Percentiles rank a stretch among this genome's conserved stretches.
Evolutionary conservation across 2,329 filamentous ascomycete genomes (phyloP).

Genomic region (Colletotrichum sp.): DNA sequence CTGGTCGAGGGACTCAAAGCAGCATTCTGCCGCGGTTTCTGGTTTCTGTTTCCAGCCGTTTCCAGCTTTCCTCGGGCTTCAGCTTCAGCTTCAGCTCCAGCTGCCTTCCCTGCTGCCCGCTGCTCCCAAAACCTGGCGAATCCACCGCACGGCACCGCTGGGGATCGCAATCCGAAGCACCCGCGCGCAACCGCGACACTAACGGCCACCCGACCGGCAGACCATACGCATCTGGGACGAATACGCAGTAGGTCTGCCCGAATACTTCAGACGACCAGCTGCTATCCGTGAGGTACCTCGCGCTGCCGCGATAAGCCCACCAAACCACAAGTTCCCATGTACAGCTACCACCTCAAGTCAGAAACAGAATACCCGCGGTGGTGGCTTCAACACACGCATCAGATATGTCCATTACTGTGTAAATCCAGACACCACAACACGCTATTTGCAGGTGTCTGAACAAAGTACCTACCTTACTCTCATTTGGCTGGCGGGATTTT

Average conservation of each 20-base stretch:
- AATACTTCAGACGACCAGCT: slow-evolving; percentile 1
- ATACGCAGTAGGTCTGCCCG: background rate
- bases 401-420: background rate
- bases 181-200: background rate
- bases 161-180: slow-evolving; percentile 14
- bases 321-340: background rate
- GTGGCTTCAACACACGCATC: background rate
- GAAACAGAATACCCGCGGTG: background rate
- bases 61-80: background rate
- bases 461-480: background rate
- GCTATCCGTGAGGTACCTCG: background rate
- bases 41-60: background rate
- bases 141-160: background rate
- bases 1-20: background rate
- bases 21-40: background rate
- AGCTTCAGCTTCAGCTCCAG: slow-evolving; percentile 14
- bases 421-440: background rate
- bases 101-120: slow-evolving; percentile 14
- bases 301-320: background rate
- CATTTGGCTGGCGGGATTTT: background rate
- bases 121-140: background rate
- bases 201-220: slow-evolving; percentile 7
- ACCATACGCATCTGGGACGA: slow-evolving; percentile 13
- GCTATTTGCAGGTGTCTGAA: background rate
- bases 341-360: background rate